A percentile compares a stretch with the other conserved stretches of the same genome.
phyloP scores from a whole-genome alignment of 371 early-diverging fungal genomes.

The Mortierella sp. region DNA sequence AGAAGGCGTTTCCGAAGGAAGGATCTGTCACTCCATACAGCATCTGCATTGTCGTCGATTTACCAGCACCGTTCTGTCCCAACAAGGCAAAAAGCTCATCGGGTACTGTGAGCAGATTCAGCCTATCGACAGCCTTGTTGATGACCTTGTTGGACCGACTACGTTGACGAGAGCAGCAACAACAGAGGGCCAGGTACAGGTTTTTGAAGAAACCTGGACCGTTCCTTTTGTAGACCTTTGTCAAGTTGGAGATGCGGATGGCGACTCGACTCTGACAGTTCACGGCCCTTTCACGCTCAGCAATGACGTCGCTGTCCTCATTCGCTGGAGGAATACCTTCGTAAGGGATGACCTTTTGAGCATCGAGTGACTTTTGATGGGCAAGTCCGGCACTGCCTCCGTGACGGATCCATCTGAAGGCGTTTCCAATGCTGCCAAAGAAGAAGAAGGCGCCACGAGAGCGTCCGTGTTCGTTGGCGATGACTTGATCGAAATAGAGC shows the following conservation, averaged over 20 bases:
- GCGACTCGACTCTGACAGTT: slow-evolving; percentile 37
- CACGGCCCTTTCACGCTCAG: slow-evolving; percentile 57
- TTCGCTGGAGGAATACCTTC: slow-evolving; percentile 38
- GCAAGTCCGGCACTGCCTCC: slow-evolving; percentile 28
- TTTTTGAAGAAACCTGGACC: slow-evolving; percentile 44
- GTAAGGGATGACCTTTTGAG: slow-evolving; percentile 39
- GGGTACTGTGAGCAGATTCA: slow-evolving; percentile 48
- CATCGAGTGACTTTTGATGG: slow-evolving; percentile 24
- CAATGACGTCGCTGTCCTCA: slow-evolving; percentile 68
- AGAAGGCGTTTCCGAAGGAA: slow-evolving; percentile 41
- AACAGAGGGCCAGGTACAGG: slow-evolving; percentile 23
- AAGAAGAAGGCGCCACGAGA: slow-evolving; percentile 63
- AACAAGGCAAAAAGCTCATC: slow-evolving; percentile 48
- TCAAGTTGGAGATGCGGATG: slow-evolving; percentile 47
- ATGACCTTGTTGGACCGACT: slow-evolving; percentile 33
- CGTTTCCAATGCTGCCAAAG: slow-evolving; percentile 65
- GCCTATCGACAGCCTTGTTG: slow-evolving; percentile 42
- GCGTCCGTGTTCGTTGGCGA: slow-evolving; percentile 75
- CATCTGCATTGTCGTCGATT: slow-evolving; percentile 55
- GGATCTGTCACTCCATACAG: slow-evolving; percentile 48
- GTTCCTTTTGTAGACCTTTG: slow-evolving; percentile 36
- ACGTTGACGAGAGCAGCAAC: slow-evolving; percentile 28
- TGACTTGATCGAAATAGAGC: slow-evolving; percentile 72
- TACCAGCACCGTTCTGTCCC: slow-evolving; percentile 55
- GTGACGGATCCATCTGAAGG: slow-evolving; percentile 38